Evolutionary conservation across 2,329 filamentous ascomycete genomes (phyloP).

Genomic region (Aspergillus fijiensis): DNA sequence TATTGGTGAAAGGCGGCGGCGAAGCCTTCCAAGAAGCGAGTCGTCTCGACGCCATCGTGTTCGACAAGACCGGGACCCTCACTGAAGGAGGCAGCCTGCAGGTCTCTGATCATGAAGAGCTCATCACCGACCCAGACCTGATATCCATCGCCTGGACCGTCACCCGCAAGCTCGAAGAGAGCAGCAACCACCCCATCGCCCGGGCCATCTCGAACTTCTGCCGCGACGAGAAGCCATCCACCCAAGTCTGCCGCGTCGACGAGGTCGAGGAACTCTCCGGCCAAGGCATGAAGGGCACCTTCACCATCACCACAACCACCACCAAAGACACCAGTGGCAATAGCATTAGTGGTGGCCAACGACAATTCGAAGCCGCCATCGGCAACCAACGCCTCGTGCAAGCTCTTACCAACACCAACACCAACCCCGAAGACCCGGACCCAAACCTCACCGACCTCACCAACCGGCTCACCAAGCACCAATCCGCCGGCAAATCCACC

Average conservation of each 20-base stretch:
- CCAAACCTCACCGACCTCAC: conserved; percentile 31
- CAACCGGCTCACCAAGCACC: conserved; percentile 39
- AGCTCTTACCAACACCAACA: conserved; percentile 28
- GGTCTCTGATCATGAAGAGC: conserved; percentile 53
- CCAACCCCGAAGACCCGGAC: conserved; percentile 17
- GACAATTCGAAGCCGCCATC: conserved; percentile 50
- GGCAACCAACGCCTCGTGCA: conserved; percentile 58
- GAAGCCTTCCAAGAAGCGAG: conserved; percentile 85
- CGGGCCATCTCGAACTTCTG: conserved; percentile 56
- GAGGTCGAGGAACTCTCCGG: conserved; percentile 55
- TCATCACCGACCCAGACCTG: conserved; percentile 35
- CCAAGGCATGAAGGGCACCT: conserved; percentile 56
- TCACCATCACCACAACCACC: conserved; percentile 36
- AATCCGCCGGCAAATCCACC: conserved; percentile 45
- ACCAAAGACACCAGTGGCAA: conserved; percentile 10
- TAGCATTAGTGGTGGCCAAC: neutral
- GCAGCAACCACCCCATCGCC: conserved; percentile 61
- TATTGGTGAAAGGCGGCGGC: conserved; percentile 79
- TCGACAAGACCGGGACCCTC: conserved; percentile 85
- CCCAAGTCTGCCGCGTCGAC: conserved; percentile 32
- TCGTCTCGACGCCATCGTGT: conserved; percentile 73
- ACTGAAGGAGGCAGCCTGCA: conserved; percentile 63
- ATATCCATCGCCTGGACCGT: conserved; percentile 46
- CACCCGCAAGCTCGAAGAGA: conserved; percentile 55
- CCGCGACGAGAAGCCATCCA: conserved; percentile 26